Conservation (phyloP, 805 yeast species). For the Candida jianshihensis region DNA sequence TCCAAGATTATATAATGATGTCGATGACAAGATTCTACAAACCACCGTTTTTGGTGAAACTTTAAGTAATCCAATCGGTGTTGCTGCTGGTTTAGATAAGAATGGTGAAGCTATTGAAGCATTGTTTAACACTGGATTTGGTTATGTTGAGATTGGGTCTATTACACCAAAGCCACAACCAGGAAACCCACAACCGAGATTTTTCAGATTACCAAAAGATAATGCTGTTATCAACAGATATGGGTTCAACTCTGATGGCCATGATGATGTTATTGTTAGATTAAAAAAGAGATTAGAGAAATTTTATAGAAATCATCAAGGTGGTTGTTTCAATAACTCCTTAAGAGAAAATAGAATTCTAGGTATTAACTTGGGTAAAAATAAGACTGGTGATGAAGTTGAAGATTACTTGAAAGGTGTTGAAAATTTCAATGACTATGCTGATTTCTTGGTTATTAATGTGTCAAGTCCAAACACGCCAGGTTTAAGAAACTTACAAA, state of each 20-base stretch:
- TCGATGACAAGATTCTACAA: constrained; percentile 42
- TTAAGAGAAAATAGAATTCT: constrained; percentile 59
- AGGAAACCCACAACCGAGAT: constrained; percentile 90
- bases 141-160: constrained; percentile 89
- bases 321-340: constrained; percentile 31
- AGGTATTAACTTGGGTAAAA: constrained; percentile 86
- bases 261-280: constrained; percentile 61
- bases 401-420: constrained; percentile 84
- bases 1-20: constrained; percentile 54
- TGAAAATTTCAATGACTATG: constrained; percentile 67
- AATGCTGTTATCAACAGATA: constrained; percentile 90
- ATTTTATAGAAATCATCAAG: constrained; percentile 20
- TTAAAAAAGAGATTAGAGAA: constrained; percentile 56
- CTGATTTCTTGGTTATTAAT: constrained; percentile 85
- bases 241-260: constrained; percentile 92
- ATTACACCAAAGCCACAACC: constrained; percentile 91
- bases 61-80: constrained; percentile 74
- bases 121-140: constrained; percentile 70
- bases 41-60: constrained; percentile 60
- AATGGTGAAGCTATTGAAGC: constrained; percentile 88
- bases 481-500: constrained; percentile 82
- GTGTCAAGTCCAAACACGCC: constrained; percentile 97
- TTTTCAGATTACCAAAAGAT: constrained; percentile 78
- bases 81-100: constrained; percentile 95
- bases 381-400: constrained; percentile 86